These are phyloP conservation scores for Ophiocordyceps robertsii DNA, from an alignment of 2,329 filamentous ascomycete genomes.

Conservation along the genomic window DNA sequence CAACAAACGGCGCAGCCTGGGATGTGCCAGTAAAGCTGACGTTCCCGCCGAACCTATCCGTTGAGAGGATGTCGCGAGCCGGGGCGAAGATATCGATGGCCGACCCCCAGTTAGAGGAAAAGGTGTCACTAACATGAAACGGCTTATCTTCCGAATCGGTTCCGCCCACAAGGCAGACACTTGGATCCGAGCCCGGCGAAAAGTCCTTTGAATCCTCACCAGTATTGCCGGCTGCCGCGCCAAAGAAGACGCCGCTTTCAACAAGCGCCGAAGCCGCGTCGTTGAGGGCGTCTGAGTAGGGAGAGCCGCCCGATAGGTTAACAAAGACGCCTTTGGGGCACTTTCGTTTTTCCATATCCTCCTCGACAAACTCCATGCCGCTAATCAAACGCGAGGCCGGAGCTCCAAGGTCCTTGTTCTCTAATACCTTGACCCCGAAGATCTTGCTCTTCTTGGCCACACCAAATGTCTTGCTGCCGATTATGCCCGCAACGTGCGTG, in stretches of 20 bases:
- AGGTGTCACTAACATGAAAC: conserved; percentile 1
- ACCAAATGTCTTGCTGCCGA: conserved; percentile 20
- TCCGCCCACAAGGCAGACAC: conserved; percentile 7
- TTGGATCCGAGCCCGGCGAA: conserved; percentile 8
- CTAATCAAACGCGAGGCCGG: conserved; percentile 22
- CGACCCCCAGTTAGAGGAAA: conserved; percentile 28
- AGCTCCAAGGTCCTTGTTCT: conserved; percentile 19
- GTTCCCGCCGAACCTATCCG: conserved; percentile 24
- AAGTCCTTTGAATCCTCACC: conserved; percentile 1
- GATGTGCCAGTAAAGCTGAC: conserved; percentile 27
- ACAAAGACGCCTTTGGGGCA: conserved; percentile 28
- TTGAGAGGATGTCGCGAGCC: conserved; percentile 25
- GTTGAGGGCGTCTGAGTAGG: conserved; percentile 15
- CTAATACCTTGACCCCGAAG: conserved; percentile 24
- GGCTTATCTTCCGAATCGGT: conserved; percentile 9
- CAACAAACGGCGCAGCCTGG: conserved; percentile 30
- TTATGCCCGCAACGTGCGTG: conserved; percentile 21
- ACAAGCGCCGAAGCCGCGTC: conserved; percentile 27
- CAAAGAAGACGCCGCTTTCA: conserved; percentile 28
- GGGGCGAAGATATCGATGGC: conserved; percentile 32
- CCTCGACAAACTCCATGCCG: conserved; percentile 23
- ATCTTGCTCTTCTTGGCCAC: conserved; percentile 25
- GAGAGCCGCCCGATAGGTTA: conserved; percentile 33
- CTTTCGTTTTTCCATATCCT: conserved; percentile 7
- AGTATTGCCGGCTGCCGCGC: conserved; percentile 35